Conservation (phyloP, 345 rosid genomes). For the Salix purpurea region DNA sequence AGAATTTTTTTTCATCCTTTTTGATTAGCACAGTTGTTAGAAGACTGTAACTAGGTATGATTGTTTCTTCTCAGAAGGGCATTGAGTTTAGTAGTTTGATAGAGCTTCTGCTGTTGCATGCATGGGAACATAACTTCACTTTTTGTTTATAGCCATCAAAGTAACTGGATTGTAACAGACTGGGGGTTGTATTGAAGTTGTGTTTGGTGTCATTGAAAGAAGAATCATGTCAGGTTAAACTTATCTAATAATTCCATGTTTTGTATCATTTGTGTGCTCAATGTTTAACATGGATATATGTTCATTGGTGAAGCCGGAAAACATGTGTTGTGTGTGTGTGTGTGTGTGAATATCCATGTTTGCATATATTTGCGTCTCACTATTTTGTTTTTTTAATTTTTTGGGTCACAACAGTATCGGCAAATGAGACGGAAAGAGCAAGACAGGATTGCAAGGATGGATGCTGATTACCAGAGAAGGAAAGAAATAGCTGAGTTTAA, state of each 20-base stretch:
- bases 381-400: background rate
- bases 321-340: background rate
- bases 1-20: too few species aligned
- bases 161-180: background rate
- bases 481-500: constrained; percentile 64
- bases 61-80: background rate
- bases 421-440: constrained; percentile 96
- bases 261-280: background rate
- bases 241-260: background rate
- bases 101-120: too few species aligned
- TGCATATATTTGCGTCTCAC: background rate
- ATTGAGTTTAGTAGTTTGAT: too few species aligned
- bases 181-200: background rate
- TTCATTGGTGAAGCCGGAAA: background rate
- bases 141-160: background rate
- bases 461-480: constrained; percentile 70
- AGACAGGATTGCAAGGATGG: constrained; percentile 88
- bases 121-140: too few species aligned
- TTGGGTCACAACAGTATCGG: constrained; percentile 50
- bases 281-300: background rate
- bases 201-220: background rate
- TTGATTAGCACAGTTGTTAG: background rate
- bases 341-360: background rate
- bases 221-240: background rate
- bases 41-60: background rate